Conservation (phyloP, 2,329 filamentous ascomycete species). For the Xylogone sp. region DNA sequence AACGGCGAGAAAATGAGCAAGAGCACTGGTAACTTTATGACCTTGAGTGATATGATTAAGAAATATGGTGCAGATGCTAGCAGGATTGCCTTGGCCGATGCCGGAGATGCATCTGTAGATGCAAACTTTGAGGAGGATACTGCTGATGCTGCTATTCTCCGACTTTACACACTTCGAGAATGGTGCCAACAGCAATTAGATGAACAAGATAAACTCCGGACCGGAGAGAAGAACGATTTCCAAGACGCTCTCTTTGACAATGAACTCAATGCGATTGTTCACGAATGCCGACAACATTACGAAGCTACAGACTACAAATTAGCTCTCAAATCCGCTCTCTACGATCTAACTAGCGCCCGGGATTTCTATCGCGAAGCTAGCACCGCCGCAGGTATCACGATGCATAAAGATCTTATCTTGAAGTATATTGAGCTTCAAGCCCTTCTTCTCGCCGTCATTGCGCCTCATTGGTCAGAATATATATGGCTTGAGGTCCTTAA, state of each 20-base stretch:
- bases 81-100: conserved; percentile 87
- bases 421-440: conserved; percentile 86
- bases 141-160: conserved; percentile 85
- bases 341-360: conserved; percentile 84
- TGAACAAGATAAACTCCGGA: conserved; percentile 68
- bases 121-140: conserved; percentile 97
- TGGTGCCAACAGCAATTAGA: conserved; percentile 87
- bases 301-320: conserved; percentile 77
- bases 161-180: conserved; percentile 76
- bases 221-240: conserved; percentile 71
- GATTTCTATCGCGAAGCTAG: conserved; percentile 88
- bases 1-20: conserved; percentile 99
- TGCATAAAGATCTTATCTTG: conserved; percentile 77
- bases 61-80: conserved; percentile 96
- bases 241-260: conserved; percentile 91
- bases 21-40: conserved; percentile 96
- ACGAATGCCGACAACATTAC: conserved; percentile 76
- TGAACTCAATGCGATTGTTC: conserved; percentile 82
- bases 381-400: conserved; percentile 71
- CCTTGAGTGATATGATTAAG: conserved; percentile 75
- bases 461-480: conserved; percentile 92
- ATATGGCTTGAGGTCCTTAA: conserved; percentile 90
- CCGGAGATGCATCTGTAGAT: conserved; percentile 89
- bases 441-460: conserved; percentile 75
- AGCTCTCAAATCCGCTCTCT: conserved; percentile 81